Conservation (phyloP, 805 yeast species). For the Spathaspora passalidarum region DNA sequence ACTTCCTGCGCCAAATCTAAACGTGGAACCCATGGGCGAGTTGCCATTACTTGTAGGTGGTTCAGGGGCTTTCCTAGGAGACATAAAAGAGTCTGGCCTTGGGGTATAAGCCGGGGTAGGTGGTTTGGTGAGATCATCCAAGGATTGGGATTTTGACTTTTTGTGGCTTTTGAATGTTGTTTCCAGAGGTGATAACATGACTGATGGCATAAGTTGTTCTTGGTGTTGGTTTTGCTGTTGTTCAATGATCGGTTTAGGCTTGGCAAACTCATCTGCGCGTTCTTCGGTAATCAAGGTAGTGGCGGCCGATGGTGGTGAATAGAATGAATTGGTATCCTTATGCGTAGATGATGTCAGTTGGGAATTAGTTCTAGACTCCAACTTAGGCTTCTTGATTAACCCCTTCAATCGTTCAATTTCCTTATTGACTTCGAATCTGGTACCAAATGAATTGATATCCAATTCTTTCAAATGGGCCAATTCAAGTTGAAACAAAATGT, state of each 20-base stretch:
- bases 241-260: no score
- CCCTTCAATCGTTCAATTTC: conserved; percentile 71
- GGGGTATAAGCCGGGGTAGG: neutral
- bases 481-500: conserved; percentile 81
- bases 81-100: conserved; percentile 30
- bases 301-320: conserved; percentile 7
- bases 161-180: neutral
- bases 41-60: conserved; percentile 48
- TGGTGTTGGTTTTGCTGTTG: conserved; percentile 12
- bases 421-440: conserved; percentile 86
- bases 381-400: conserved; percentile 8
- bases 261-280: neutral
- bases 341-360: conserved; percentile 4
- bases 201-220: conserved; percentile 33
- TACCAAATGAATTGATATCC: conserved; percentile 90
- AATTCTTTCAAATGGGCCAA: conserved; percentile 84
- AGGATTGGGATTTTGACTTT: conserved; percentile 43
- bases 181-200: conserved; percentile 26
- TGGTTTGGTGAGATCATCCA: conserved; percentile 39
- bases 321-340: neutral
- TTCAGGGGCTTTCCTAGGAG: conserved; percentile 68
- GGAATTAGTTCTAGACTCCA: conserved; percentile 25
- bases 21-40: conserved; percentile 23
- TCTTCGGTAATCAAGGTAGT: neutral
- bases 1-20: conserved; percentile 30